phyloP scores from a whole-genome alignment of 179 eudicot genomes.

The Heliamphora ciliata region DNA sequence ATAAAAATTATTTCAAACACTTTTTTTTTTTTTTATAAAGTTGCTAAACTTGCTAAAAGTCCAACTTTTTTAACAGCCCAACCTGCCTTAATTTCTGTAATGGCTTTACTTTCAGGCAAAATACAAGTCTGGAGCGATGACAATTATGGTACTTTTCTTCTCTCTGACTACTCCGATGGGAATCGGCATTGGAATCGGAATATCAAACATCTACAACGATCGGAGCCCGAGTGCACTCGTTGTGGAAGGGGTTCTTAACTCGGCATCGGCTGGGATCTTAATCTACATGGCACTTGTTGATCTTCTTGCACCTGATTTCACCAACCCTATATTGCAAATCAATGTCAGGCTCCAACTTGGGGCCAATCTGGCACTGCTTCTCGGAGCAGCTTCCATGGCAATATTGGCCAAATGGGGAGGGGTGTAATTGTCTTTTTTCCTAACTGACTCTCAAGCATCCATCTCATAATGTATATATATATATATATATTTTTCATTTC shows the following conservation, averaged over 20 bases:
- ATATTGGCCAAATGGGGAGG: conserved; percentile 13
- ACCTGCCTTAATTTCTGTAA: too few species aligned
- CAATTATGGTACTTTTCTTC: conserved; percentile 24
- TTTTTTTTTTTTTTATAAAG: too few species aligned
- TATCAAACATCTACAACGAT: conserved; percentile 23
- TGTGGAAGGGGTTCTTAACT: conserved; percentile 22
- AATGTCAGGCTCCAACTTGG: conserved; percentile 12
- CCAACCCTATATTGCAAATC: conserved; percentile 7
- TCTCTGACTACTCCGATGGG: conserved; percentile 27
- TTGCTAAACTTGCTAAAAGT: too few species aligned
- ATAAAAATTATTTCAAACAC: too few species aligned
- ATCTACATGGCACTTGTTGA: conserved; percentile 26
- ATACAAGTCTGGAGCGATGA: conserved; percentile 6
- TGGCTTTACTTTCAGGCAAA: conserved; percentile 16
- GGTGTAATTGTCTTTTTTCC: background rate
- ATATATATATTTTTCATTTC: too few species aligned
- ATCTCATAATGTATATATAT: too few species aligned
- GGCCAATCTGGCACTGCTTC: background rate
- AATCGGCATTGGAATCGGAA: conserved; percentile 24
- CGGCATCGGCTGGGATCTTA: conserved; percentile 11
- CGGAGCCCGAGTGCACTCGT: conserved; percentile 26
- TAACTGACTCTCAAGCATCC: too few species aligned
- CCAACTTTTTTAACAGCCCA: too few species aligned
- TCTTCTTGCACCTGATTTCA: conserved; percentile 14
- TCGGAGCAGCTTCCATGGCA: conserved; percentile 13